These are phyloP conservation scores for Ailanthus altissimus DNA, from an alignment of 345 rosid genomes.

Conservation along the genomic window DNA sequence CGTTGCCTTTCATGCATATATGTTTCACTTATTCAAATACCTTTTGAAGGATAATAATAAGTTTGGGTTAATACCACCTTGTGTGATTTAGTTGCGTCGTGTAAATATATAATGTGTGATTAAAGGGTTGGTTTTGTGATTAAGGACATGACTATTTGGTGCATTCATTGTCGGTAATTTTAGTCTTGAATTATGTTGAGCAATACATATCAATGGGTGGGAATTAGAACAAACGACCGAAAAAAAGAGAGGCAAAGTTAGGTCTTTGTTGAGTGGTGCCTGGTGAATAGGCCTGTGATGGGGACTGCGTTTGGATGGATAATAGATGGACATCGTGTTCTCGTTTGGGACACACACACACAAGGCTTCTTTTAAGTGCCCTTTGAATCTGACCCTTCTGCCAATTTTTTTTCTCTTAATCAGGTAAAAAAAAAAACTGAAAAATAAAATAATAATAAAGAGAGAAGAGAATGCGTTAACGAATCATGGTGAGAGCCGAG, in stretches of 20 bases:
- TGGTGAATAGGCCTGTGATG: background rate
- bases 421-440: background rate
- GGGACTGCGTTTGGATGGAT: conserved; percentile 43
- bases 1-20: no score
- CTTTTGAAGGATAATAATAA: no score
- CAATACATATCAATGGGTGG: background rate
- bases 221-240: no score
- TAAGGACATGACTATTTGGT: background rate
- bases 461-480: background rate
- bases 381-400: background rate
- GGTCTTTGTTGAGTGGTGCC: background rate
- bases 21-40: no score
- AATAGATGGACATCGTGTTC: conserved; percentile 44
- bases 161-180: background rate
- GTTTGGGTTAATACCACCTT: background rate
- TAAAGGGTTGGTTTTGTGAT: background rate
- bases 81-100: background rate
- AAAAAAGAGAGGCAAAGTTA: background rate
- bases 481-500: background rate
- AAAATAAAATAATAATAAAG: background rate
- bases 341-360: conserved; percentile 47
- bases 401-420: background rate
- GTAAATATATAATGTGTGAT: background rate
- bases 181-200: background rate
- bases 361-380: background rate